Evolutionary conservation across 768 basidiomycete genomes (phyloP).

Genomic region (Ramaria rubella): DNA sequence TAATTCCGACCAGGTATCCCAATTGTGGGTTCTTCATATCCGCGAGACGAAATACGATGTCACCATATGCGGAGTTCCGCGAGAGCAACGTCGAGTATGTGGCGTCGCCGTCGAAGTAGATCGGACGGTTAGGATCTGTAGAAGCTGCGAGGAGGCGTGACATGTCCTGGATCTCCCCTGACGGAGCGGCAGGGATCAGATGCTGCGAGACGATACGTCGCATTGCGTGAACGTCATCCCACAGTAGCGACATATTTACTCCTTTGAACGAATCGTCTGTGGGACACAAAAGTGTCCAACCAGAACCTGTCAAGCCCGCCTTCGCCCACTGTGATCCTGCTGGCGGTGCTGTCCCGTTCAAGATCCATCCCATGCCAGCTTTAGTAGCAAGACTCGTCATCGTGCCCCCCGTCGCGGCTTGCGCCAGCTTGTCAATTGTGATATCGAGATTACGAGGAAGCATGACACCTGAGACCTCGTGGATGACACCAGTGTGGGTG

Average conservation of each 20-base stretch:
- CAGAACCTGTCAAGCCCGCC: conserved; percentile 37
- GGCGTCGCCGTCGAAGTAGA: conserved; percentile 62
- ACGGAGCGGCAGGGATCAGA: conserved; percentile 47
- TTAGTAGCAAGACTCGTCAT: conserved; percentile 81
- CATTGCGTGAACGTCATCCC: conserved; percentile 47
- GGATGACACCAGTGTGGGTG: conserved; percentile 85
- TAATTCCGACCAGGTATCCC: conserved; percentile 61
- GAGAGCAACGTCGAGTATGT: conserved; percentile 79
- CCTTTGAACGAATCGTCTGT: conserved; percentile 87
- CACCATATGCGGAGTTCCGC: conserved; percentile 59
- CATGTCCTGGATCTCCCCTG: conserved; percentile 13
- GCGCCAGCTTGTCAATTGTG: conserved; percentile 83
- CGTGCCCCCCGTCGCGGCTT: conserved; percentile 81
- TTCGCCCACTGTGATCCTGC: conserved; percentile 62
- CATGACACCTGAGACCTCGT: conserved; percentile 78
- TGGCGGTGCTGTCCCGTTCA: conserved; percentile 78
- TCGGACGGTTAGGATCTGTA: conserved; percentile 60
- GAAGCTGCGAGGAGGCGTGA: background rate
- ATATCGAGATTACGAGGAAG: conserved; percentile 84
- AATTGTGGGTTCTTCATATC: conserved; percentile 35
- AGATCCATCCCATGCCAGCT: conserved; percentile 85
- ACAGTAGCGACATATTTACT: conserved; percentile 71
- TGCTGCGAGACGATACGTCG: conserved; percentile 67
- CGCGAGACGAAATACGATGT: conserved; percentile 67
- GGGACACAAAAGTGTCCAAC: conserved; percentile 90